phyloP scores from a whole-genome alignment of 1,139 yeast genomes.

The Geotrichum reessii region DNA sequence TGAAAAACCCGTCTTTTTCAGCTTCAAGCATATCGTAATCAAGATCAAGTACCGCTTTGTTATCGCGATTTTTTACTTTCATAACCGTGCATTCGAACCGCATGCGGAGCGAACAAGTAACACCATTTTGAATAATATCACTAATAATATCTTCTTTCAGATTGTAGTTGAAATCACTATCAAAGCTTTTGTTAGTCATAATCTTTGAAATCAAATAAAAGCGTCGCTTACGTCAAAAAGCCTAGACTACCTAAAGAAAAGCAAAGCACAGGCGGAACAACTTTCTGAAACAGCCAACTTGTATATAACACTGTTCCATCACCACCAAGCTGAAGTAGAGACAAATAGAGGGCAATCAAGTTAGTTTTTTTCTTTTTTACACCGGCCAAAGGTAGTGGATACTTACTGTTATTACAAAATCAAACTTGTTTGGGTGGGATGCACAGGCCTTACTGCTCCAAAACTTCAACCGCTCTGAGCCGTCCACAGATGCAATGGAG shows the following conservation, averaged over 20 bases:
- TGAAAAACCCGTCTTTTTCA: conserved; percentile 25
- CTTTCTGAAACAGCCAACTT: conserved; percentile 52
- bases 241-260: conserved; percentile 83
- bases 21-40: conserved; percentile 34
- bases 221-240: conserved; percentile 54
- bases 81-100: conserved; percentile 74
- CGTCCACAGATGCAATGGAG: conserved; percentile 32
- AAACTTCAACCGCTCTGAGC: conserved; percentile 42
- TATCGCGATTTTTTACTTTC: conserved; percentile 31
- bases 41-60: conserved; percentile 23
- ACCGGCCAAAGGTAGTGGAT: neutral
- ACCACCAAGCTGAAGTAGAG: conserved; percentile 56
- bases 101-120: conserved; percentile 65
- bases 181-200: conserved; percentile 1
- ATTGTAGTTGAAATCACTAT: conserved; percentile 59
- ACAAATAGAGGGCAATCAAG: neutral
- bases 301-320: conserved; percentile 84
- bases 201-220: conserved; percentile 7
- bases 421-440: conserved; percentile 46
- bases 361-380: neutral
- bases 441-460: conserved; percentile 55
- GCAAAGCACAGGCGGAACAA: conserved; percentile 78
- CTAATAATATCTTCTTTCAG: conserved; percentile 49
- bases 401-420: conserved; percentile 44
- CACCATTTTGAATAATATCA: conserved; percentile 53